Base-by-base conservation (phyloP, 805 yeast genomes). In the Yamadazyma akitaensis region DNA sequence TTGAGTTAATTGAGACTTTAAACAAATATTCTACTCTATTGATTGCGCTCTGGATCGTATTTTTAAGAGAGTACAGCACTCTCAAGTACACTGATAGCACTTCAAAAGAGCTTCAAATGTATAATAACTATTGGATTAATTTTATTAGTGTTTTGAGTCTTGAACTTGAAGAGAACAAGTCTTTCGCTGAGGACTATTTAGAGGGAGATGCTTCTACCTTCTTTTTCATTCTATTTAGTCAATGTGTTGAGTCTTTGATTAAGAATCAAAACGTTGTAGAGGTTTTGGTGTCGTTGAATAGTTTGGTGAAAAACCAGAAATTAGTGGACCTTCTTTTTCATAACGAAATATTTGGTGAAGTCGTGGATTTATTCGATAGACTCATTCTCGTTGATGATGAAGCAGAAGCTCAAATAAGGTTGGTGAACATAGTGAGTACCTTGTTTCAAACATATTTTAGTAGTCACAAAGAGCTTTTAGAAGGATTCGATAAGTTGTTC, bases 151-250 rank as follows among this genome's bases (percentile, higher is more conserved):
- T 88, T 0, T 71, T 90, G 51, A 84, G 94, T 12, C 69, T 81
- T 8, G 70, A 86, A 34, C 70, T 85, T 35, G 81, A 81, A 35
- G 70, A 68, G 17, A 73, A 84, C 50, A 67, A 74, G 2, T 54
- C 63, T 0, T 60, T 72, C 11, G 70, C 85, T 16, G 61, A 68
- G 5, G 65, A 70, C 1, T 70, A 80, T 31, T 61, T 88, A 38
- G 81, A 76, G 10, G 56, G 53, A 9, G 90, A 84, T 50, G 68
- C 79, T 1, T 72, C 76, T 4, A 80, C 80, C 50, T 86, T 90
- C 54, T 83, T 86, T 63, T 86, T 88, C 59, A 84, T 90, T 26
- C 62, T 91, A 34, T 87, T 85, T 65, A 87, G 96, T 10, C 86
- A 88, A 54, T 88, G 96, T 60, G 74, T 90, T 40, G 96, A 88